Percentiles rank a stretch among this genome's conserved stretches.
These are phyloP conservation scores for Pelargonium cotyledonis DNA, from an alignment of 441 rosid genomes.

Conservation along the genomic window DNA sequence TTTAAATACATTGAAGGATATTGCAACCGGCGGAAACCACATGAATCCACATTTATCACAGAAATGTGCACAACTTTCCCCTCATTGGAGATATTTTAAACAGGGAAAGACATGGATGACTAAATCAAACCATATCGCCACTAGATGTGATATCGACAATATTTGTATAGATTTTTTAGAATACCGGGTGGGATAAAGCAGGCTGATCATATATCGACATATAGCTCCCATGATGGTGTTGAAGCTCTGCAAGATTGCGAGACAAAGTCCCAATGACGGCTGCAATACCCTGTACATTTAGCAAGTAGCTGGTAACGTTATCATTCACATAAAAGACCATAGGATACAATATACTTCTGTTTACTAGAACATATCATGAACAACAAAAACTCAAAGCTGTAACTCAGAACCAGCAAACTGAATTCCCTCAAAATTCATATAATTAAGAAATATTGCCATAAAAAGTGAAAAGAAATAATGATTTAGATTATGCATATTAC, in stretches of 20 bases:
- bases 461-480: constrained; percentile 3
- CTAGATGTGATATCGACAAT: constrained; percentile 17
- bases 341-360: constrained; percentile 12
- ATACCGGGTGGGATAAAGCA: constrained; percentile 41
- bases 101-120: background rate
- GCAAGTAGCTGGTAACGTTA: constrained; percentile 14
- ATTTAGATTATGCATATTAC: constrained; percentile 25
- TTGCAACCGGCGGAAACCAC: background rate
- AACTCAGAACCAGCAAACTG: background rate
- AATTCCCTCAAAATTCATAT: background rate
- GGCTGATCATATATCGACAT: constrained; percentile 49
- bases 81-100: background rate
- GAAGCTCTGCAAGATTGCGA: constrained; percentile 42
- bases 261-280: constrained; percentile 52
- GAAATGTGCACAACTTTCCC: background rate
- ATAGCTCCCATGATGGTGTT: constrained; percentile 35
- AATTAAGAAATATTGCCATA: background rate
- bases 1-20: background rate
- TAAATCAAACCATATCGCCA: background rate
- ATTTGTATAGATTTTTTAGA: constrained; percentile 21
- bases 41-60: background rate
- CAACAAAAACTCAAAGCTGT: background rate
- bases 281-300: constrained; percentile 44
- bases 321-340: background rate
- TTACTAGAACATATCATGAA: constrained; percentile 13